phyloP scores from a whole-genome alignment of 768 basidiomycete species.

The Termitomyces titanicus region DNA sequence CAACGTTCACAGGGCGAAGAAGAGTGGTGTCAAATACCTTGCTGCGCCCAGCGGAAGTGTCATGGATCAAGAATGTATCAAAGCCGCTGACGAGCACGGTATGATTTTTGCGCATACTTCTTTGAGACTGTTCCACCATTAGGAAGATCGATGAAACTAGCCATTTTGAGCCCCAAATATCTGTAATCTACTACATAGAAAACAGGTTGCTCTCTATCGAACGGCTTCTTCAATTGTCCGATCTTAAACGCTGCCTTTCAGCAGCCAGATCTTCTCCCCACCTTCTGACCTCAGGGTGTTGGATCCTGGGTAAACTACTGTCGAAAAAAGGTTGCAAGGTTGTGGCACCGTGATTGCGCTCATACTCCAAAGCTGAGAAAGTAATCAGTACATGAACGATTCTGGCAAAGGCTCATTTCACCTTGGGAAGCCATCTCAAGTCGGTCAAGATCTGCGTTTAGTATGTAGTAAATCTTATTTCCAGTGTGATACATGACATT shows the following conservation, averaged over 20 bases:
- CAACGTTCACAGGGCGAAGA: slow-evolving; percentile 89
- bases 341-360: slow-evolving; percentile 41
- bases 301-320: slow-evolving; percentile 67
- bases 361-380: slow-evolving; percentile 67
- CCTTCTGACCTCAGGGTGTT: slow-evolving; percentile 64
- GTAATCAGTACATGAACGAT: not conserved
- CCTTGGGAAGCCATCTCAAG: slow-evolving; percentile 90
- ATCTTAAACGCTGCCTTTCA: not conserved
- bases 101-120: slow-evolving; percentile 92
- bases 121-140: slow-evolving; percentile 89
- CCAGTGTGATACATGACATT: not conserved
- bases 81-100: slow-evolving; percentile 89
- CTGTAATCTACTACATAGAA: not conserved
- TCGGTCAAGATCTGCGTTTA: slow-evolving; percentile 69
- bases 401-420: slow-evolving; percentile 9
- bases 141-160: not conserved
- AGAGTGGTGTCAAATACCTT: slow-evolving; percentile 90
- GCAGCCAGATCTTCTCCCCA: slow-evolving; percentile 61
- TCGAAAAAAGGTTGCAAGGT: slow-evolving; percentile 78
- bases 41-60: slow-evolving; percentile 93
- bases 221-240: not conserved
- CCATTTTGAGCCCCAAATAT: not conserved
- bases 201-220: not conserved
- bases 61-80: slow-evolving; percentile 96
- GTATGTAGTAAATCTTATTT: not conserved